Evolutionary conservation across 768 basidiomycete genomes (phyloP).

Genomic region (Suillus occidentalis): DNA sequence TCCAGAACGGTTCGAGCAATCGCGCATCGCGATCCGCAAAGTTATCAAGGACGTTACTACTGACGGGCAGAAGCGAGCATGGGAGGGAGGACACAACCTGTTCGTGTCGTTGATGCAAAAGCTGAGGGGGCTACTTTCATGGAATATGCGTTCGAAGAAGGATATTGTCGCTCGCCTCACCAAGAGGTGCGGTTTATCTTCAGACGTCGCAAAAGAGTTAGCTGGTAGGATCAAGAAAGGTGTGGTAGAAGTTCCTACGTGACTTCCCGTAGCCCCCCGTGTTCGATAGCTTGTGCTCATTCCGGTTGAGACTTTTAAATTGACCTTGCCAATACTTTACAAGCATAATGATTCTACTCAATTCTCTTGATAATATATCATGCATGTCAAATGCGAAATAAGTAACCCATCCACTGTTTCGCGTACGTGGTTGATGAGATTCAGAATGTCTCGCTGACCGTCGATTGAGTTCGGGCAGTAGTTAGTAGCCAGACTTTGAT

Average conservation of each 20-base stretch:
- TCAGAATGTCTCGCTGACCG: no score
- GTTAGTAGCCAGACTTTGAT: no score
- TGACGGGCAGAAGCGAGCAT: conserved; percentile 23
- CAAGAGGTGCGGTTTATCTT: conserved; percentile 26
- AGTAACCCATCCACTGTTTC: no score
- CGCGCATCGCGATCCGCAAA: conserved; percentile 24
- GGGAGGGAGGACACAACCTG: conserved; percentile 23
- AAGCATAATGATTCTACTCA: no score
- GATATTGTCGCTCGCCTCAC: conserved; percentile 25
- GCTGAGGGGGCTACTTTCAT: conserved; percentile 18
- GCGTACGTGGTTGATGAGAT: no score
- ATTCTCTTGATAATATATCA: no score
- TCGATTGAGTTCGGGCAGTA: no score
- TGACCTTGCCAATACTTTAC: no score
- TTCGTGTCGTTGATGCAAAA: conserved; percentile 19
- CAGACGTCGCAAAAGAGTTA: conserved; percentile 19
- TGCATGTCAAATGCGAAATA: no score
- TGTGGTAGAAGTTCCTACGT: background rate
- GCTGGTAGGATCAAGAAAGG: background rate
- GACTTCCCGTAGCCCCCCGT: background rate
- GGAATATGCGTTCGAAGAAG: conserved; percentile 19
- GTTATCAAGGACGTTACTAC: conserved; percentile 21
- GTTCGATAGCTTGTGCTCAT: no score
- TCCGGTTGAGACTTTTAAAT: background rate
- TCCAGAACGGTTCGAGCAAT: conserved; percentile 24